Conservation (phyloP, 805 yeast species). For the Ogataea glucozyma region DNA sequence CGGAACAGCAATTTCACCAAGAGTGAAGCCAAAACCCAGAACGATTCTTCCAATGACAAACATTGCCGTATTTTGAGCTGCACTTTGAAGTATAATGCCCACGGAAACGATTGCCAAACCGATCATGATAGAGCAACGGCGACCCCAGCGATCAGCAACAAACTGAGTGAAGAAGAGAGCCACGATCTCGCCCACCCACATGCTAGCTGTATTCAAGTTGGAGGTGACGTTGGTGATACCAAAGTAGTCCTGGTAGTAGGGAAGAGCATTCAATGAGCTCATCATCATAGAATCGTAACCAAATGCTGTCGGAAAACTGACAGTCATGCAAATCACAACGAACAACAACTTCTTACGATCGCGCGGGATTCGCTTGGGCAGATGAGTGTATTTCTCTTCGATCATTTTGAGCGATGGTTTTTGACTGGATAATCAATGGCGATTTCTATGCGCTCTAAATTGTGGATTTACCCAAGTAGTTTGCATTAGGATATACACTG, state of each 20-base stretch:
- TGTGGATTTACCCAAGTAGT: too few species aligned
- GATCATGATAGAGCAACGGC: constrained; percentile 14
- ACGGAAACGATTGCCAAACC: constrained; percentile 12
- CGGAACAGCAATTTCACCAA: constrained; percentile 45
- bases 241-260: constrained; percentile 14
- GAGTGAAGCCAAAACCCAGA: constrained; percentile 44
- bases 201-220: constrained; percentile 16
- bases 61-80: constrained; percentile 23
- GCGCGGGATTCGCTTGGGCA: constrained; percentile 35
- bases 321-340: constrained; percentile 7
- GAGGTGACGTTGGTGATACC: constrained; percentile 7
- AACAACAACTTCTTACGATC: neutral
- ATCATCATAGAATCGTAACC: constrained; percentile 32
- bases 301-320: constrained; percentile 9
- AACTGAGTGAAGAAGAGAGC: constrained; percentile 25
- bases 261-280: constrained; percentile 15
- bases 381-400: neutral
- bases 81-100: constrained; percentile 20
- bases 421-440: neutral
- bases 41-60: constrained; percentile 45
- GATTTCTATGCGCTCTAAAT: too few species aligned
- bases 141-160: constrained; percentile 15
- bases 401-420: neutral
- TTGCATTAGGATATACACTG: too few species aligned
- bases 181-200: constrained; percentile 29